A percentile compares a stretch with the other conserved stretches of the same genome.
phyloP scores from a whole-genome alignment of 2,329 filamentous ascomycete species.

The Leptographium flavum region DNA sequence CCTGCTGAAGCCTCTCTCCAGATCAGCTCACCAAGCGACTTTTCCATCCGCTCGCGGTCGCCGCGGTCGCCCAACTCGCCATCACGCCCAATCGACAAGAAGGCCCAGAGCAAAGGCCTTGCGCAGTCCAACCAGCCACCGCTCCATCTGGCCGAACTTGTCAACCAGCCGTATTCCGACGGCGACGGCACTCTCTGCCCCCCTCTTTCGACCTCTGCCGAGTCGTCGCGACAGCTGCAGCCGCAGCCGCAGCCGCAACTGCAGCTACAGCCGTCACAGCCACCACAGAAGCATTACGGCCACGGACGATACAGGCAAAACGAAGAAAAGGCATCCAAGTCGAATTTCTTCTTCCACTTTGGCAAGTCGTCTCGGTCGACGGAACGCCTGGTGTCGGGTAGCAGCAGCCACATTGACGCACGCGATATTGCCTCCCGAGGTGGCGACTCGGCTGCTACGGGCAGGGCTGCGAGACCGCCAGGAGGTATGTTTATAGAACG shows the following conservation, averaged over 20 bases:
- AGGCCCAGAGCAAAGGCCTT: slow-evolving; percentile 9
- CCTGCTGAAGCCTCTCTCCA: slow-evolving; percentile 19
- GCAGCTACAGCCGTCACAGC: slow-evolving; percentile 13
- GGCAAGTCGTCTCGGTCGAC: slow-evolving; percentile 29
- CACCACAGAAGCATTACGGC: slow-evolving; percentile 11
- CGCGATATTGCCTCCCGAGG: slow-evolving; percentile 20
- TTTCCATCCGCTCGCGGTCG: slow-evolving; percentile 19
- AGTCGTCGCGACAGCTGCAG: neutral
- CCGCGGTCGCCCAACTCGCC: slow-evolving; percentile 30
- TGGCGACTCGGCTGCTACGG: slow-evolving; percentile 16
- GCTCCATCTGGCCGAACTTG: slow-evolving; percentile 19
- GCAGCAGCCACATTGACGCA: neutral
- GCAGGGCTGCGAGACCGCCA: slow-evolving; percentile 18
- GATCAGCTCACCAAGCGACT: slow-evolving; percentile 21
- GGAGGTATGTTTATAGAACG: slow-evolving; percentile 14
- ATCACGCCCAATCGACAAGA: slow-evolving; percentile 28
- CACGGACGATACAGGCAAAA: slow-evolving; percentile 16
- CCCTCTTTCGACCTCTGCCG: slow-evolving; percentile 10
- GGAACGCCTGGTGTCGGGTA: slow-evolving; percentile 15
- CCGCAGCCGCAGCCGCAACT: slow-evolving; percentile 8
- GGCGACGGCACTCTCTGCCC: slow-evolving; percentile 15
- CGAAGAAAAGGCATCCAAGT: slow-evolving; percentile 29
- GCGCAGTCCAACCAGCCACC: slow-evolving; percentile 8
- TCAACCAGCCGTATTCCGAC: slow-evolving; percentile 15
- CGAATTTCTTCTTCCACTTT: slow-evolving; percentile 37